Conservation (phyloP, 352 stramenopile species). For the Phytophthora sp. region DNA sequence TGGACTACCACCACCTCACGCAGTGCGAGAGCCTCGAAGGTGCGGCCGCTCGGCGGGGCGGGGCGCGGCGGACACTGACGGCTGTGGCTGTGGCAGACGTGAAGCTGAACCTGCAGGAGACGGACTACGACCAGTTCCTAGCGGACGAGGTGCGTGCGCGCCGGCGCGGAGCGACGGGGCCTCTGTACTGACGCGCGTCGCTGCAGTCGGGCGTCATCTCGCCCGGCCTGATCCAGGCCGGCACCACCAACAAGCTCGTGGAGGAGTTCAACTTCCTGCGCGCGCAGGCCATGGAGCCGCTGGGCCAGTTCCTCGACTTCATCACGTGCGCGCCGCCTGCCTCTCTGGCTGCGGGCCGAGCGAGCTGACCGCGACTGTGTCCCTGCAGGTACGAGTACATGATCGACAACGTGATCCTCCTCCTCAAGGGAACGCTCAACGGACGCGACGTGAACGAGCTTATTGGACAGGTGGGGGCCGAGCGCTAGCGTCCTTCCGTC, state of each 20-base stretch:
- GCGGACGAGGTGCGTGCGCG: conserved; percentile 83
- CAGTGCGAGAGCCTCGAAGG: conserved; percentile 92
- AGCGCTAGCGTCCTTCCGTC: no score
- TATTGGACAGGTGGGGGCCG: conserved; percentile 82
- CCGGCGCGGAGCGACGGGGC: not conserved
- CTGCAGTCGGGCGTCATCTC: conserved; percentile 73
- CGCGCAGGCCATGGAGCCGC: conserved; percentile 95
- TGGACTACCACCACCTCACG: conserved; percentile 91
- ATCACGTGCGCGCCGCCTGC: conserved; percentile 90
- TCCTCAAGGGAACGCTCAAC: conserved; percentile 98
- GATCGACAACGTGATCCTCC: conserved; percentile 99
- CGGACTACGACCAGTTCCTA: conserved; percentile 97
- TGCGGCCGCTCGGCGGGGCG: conserved; percentile 14
- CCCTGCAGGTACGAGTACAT: conserved; percentile 96
- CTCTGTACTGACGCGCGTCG: conserved; percentile 33
- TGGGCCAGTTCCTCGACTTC: conserved; percentile 98
- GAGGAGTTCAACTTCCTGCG: conserved; percentile 98
- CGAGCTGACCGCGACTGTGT: not conserved
- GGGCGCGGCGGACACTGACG: no score
- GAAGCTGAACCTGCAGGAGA: conserved; percentile 98
- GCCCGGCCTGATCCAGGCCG: conserved; percentile 80
- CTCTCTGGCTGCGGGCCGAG: not conserved
- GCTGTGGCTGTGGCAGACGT: conserved; percentile 82
- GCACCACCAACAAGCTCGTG: conserved; percentile 91
- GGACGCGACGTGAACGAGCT: conserved; percentile 98